phyloP scores from a whole-genome alignment of 1,284 basidiomycete genomes.

The Agroathelia rolfsii region DNA sequence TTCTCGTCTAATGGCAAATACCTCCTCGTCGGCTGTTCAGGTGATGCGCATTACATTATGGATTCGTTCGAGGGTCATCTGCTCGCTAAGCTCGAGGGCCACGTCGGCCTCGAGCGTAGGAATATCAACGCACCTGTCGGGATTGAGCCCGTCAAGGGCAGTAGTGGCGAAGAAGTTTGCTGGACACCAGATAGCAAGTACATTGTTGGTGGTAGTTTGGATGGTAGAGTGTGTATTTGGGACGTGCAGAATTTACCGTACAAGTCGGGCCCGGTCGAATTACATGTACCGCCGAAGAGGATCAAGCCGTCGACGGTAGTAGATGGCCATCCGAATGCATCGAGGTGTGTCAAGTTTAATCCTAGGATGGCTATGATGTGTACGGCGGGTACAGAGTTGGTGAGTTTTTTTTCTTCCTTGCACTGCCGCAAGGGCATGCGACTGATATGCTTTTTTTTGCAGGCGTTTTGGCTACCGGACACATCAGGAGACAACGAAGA shows the following conservation, averaged over 20 bases:
- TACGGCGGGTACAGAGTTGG: slow-evolving; percentile 77
- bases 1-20: slow-evolving; percentile 90
- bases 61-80: slow-evolving; percentile 82
- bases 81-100: slow-evolving; percentile 77
- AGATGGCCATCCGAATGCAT: slow-evolving; percentile 74
- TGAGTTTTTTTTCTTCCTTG: slow-evolving; percentile 29
- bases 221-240: slow-evolving; percentile 78
- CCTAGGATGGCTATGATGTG: slow-evolving; percentile 84
- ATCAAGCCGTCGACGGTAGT: slow-evolving; percentile 49
- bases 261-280: slow-evolving; percentile 40
- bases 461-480: slow-evolving; percentile 83
- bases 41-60: slow-evolving; percentile 85
- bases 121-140: slow-evolving; percentile 39
- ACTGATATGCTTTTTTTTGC: slow-evolving; percentile 12
- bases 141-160: slow-evolving; percentile 65
- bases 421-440: slow-evolving; percentile 4
- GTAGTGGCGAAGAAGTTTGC: slow-evolving; percentile 82
- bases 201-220: slow-evolving; percentile 72
- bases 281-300: slow-evolving; percentile 37
- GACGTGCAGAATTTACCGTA: slow-evolving; percentile 55
- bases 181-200: slow-evolving; percentile 92
- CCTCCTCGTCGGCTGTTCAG: slow-evolving; percentile 87
- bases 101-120: slow-evolving; percentile 67
- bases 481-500: slow-evolving; percentile 39
- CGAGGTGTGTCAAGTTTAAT: slow-evolving; percentile 81